Percentiles rank a stretch among this genome's conserved stretches.
phyloP scores from a whole-genome alignment of 306 rosid species.

The Calophaca sinica region DNA sequence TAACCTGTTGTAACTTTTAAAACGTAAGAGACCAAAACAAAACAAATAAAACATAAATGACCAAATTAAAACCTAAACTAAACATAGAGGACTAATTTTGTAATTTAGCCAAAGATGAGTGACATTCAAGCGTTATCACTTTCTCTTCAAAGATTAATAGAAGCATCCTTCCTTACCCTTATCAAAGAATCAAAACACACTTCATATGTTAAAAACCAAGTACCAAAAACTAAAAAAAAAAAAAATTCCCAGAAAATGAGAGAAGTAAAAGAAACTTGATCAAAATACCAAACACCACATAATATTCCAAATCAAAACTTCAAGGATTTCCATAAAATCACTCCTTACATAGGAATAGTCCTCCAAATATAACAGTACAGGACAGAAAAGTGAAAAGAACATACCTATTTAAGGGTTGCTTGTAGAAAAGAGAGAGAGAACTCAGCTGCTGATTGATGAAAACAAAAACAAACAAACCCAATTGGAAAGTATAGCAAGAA shows the following conservation, averaged over 20 bases:
- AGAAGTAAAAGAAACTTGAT: not conserved
- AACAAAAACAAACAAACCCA: constrained; percentile 1
- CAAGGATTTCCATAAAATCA: constrained; percentile 14
- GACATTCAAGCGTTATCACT: not conserved
- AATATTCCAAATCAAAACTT: not conserved
- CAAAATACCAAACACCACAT: constrained; percentile 27
- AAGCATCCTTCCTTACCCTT: too few relatives aligned
- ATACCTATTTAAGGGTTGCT: constrained; percentile 42
- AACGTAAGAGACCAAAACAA: too few relatives aligned
- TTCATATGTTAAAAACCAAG: constrained; percentile 21
- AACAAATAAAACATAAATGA: too few relatives aligned
- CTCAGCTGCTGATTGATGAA: constrained; percentile 32
- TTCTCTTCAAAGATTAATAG: too few relatives aligned
- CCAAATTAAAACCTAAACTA: too few relatives aligned
- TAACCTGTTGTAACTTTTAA: too few relatives aligned
- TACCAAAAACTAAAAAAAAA: not conserved
- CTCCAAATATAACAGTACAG: not conserved
- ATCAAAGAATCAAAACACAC: too few relatives aligned
- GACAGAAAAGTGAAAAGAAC: not conserved
- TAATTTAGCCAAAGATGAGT: too few relatives aligned
- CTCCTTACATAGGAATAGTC: constrained; percentile 7
- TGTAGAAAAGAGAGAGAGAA: constrained; percentile 14
- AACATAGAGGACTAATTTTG: too few relatives aligned
- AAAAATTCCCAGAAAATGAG: not conserved
- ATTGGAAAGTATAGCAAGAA: constrained; percentile 19